phyloP scores from a whole-genome alignment of 148 eudicot genomes.

The Pouteria glomerata region DNA sequence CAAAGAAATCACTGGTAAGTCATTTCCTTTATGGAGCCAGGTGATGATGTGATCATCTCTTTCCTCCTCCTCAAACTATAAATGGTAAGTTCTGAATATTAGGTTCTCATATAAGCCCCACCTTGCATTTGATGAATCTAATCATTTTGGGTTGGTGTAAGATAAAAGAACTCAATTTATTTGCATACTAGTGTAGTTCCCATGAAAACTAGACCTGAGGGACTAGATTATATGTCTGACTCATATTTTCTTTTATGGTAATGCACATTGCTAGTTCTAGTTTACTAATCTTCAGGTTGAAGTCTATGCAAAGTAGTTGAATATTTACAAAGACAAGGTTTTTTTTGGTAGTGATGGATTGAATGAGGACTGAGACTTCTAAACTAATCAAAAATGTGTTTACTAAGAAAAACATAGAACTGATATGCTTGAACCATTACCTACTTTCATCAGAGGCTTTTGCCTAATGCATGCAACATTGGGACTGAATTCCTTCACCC shows the following conservation, averaged over 20 bases:
- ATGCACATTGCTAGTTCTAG: not conserved
- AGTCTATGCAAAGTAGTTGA: not conserved
- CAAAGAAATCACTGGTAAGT: conserved; percentile 48
- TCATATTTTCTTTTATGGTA: not conserved
- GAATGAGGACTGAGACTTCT: not conserved
- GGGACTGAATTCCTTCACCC: too few species aligned
- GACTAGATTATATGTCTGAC: not conserved
- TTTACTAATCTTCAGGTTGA: not conserved
- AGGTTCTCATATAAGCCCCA: not conserved
- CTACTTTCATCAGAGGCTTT: too few species aligned
- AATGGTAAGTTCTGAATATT: not conserved
- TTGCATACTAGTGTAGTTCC: not conserved
- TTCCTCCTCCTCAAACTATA: not conserved
- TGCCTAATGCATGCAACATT: too few species aligned
- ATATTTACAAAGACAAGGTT: not conserved
- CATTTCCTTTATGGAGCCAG: not conserved
- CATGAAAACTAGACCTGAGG: not conserved
- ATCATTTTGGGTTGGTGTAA: not conserved
- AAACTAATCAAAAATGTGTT: not conserved
- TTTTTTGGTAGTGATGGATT: not conserved
- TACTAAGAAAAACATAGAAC: not conserved
- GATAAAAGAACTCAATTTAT: not conserved
- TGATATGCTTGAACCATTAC: not conserved
- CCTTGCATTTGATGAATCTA: not conserved
- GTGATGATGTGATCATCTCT: not conserved